Percentiles rank a stretch among this genome's conserved stretches.
Conservation (phyloP, 306 rosid species). For the Cercis canadensis region DNA sequence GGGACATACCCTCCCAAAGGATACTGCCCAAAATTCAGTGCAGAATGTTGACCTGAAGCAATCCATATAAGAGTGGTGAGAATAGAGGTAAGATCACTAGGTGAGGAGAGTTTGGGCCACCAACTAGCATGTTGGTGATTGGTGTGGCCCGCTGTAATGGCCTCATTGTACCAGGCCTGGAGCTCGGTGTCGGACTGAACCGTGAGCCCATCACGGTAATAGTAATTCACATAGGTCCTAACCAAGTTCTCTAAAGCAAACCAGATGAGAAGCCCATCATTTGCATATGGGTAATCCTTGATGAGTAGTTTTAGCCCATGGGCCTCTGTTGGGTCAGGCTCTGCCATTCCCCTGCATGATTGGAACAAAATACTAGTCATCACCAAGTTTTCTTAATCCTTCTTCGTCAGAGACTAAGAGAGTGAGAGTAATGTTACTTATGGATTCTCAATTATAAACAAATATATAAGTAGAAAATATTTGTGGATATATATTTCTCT, state of each 20-base stretch:
- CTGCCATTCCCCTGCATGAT: constrained; percentile 57
- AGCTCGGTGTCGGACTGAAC: constrained; percentile 48
- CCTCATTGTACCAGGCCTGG: constrained; percentile 64
- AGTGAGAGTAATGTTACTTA: no score
- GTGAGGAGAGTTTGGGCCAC: constrained; percentile 56
- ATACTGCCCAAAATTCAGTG: constrained; percentile 68
- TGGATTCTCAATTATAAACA: no score
- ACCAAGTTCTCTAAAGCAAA: constrained; percentile 64
- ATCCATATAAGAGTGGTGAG: constrained; percentile 68
- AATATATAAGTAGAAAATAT: no score
- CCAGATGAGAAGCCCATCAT: constrained; percentile 65
- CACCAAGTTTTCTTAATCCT: no score
- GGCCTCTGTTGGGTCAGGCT: constrained; percentile 60
- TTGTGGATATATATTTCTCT: no score
- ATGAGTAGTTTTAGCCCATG: constrained; percentile 60
- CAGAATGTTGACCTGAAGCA: constrained; percentile 70
- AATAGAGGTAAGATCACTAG: constrained; percentile 47
- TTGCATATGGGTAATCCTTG: constrained; percentile 67
- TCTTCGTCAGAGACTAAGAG: no score
- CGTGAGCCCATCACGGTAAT: constrained; percentile 42
- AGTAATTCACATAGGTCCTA: constrained; percentile 48
- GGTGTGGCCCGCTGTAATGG: constrained; percentile 62
- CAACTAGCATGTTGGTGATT: constrained; percentile 57
- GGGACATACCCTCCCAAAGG: constrained; percentile 72
- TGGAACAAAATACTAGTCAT: no score